phyloP scores from a whole-genome alignment of 345 rosid genomes.

The Reutealis trisperma region DNA sequence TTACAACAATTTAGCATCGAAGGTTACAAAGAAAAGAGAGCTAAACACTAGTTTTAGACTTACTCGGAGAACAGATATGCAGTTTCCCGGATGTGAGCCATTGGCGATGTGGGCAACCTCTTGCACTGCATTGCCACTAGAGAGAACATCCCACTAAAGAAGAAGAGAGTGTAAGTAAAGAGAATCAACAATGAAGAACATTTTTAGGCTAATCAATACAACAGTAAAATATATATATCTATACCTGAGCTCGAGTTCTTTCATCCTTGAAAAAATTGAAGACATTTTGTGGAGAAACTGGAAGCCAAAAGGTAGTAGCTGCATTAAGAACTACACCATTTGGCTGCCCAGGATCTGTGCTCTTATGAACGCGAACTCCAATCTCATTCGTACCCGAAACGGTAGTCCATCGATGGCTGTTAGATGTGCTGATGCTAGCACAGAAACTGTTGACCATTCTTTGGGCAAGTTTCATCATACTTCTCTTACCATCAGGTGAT shows the following conservation, averaged over 20 bases:
- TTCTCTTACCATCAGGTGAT: conserved; percentile 79
- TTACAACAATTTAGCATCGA: background rate
- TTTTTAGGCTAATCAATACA: background rate
- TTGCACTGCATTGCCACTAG: conserved; percentile 79
- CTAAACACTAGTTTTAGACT: conserved; percentile 17
- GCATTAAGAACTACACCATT: conserved; percentile 88
- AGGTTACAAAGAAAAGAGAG: background rate
- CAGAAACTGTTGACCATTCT: conserved; percentile 89
- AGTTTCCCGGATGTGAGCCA: conserved; percentile 87
- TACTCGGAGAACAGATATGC: conserved; percentile 93
- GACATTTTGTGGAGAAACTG: conserved; percentile 66
- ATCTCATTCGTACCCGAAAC: conserved; percentile 65
- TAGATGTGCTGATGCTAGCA: conserved; percentile 75
- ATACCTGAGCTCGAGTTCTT: conserved; percentile 86
- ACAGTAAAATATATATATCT: background rate
- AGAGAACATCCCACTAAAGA: conserved; percentile 93
- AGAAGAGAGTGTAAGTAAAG: conserved; percentile 7
- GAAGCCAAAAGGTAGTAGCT: conserved; percentile 93
- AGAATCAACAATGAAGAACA: background rate
- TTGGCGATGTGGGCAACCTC: conserved; percentile 93
- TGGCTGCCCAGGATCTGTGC: conserved; percentile 76
- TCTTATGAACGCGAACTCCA: conserved; percentile 81
- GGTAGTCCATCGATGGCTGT: conserved; percentile 63
- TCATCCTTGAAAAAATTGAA: conserved; percentile 91
- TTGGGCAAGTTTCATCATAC: conserved; percentile 97